Conservation (phyloP, 306 rosid genomes). For the Corylus americana region DNA sequence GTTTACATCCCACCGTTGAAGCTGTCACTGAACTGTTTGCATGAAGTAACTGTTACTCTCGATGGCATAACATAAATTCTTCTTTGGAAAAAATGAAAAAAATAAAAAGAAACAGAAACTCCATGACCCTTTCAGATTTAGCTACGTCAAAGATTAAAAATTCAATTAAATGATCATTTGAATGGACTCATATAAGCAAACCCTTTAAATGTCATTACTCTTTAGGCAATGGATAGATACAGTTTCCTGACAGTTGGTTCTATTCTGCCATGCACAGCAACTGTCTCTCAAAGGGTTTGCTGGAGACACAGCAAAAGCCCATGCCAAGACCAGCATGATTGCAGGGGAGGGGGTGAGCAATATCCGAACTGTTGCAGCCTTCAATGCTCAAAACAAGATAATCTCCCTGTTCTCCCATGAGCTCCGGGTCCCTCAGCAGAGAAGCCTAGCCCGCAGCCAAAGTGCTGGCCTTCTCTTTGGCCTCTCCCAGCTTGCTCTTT, state of each 20-base stretch:
- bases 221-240: constrained; percentile 3
- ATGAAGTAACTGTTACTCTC: constrained; percentile 19
- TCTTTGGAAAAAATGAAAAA: too few relatives aligned
- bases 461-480: constrained; percentile 77
- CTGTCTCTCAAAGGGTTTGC: constrained; percentile 97
- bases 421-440: constrained; percentile 71
- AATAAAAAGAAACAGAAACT: too few relatives aligned
- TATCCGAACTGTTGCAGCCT: constrained; percentile 95
- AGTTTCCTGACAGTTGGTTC: constrained; percentile 23
- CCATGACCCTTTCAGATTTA: neutral
- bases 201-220: neutral
- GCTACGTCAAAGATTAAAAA: neutral
- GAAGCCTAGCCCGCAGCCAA: constrained; percentile 86
- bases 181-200: neutral
- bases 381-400: constrained; percentile 90
- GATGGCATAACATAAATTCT: neutral
- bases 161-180: neutral
- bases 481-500: constrained; percentile 85
- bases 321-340: constrained; percentile 98
- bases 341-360: constrained; percentile 99
- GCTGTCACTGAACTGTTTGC: constrained; percentile 16
- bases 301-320: constrained; percentile 99
- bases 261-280: constrained; percentile 62
- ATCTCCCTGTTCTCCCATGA: constrained; percentile 69
- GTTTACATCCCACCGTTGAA: constrained; percentile 8